Conservation (phyloP, 345 rosid species). For the Eucalyptus coolabah region DNA sequence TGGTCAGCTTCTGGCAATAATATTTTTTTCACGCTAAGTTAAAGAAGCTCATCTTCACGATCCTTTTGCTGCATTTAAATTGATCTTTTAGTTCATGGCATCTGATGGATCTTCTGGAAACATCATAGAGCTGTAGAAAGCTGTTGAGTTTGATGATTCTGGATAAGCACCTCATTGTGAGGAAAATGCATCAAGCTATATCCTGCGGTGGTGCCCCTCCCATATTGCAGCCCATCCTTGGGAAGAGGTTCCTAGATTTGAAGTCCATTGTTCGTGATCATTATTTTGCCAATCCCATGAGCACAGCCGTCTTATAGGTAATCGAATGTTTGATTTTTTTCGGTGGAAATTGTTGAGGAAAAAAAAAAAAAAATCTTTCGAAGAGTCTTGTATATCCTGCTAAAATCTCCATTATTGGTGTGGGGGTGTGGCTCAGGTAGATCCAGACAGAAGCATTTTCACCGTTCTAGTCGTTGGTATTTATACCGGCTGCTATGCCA, state of each 20-base stretch:
- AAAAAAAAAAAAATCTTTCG: background rate
- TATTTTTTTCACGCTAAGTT: background rate
- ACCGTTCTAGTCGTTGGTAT: background rate
- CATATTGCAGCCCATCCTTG: conserved; percentile 20
- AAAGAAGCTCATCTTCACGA: background rate
- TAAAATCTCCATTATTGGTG: background rate
- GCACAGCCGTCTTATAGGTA: background rate
- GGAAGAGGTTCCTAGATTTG: conserved; percentile 15
- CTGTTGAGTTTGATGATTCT: conserved; percentile 55
- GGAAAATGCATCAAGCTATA: conserved; percentile 41
- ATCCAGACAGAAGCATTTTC: background rate
- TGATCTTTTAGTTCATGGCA: background rate
- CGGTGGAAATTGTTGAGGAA: background rate
- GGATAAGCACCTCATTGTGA: conserved; percentile 38
- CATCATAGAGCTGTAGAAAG: conserved; percentile 47
- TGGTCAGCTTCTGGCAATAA: background rate
- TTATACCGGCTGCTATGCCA: background rate
- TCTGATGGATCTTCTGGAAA: background rate
- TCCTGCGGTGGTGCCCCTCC: conserved; percentile 32
- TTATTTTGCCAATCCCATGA: conserved; percentile 49
- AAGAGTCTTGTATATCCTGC: background rate
- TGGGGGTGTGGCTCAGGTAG: background rate
- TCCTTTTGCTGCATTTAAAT: background rate
- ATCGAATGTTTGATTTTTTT: background rate
- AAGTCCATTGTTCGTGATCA: conserved; percentile 37